phyloP scores from a whole-genome alignment of 441 rosid species.

The Omphalea diandra region DNA sequence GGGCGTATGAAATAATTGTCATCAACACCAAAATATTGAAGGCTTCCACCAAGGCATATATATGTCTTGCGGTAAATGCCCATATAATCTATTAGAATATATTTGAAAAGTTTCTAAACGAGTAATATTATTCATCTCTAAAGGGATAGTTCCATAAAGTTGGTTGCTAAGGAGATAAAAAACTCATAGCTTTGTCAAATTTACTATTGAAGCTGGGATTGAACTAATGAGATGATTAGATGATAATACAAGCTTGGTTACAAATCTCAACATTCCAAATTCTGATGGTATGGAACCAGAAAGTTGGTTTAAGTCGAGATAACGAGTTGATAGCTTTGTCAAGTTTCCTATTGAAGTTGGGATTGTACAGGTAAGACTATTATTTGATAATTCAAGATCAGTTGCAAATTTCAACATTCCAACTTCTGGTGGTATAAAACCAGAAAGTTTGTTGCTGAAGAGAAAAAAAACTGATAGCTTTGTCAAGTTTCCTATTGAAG shows the following conservation, averaged over 20 bases:
- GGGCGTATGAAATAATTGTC: background rate
- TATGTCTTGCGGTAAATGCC: background rate
- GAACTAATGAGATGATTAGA: background rate
- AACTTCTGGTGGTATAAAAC: no score
- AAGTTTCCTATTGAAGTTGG: no score
- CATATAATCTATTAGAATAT: background rate
- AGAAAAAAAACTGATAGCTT: accelerated
- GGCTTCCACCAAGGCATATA: background rate
- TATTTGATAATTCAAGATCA: no score
- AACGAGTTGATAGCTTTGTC: no score
- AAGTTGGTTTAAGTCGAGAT: no score
- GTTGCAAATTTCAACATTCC: no score
- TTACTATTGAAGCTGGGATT: no score
- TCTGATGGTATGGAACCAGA: no score
- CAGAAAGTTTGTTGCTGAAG: no score
- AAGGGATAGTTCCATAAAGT: background rate
- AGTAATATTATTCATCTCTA: background rate
- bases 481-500: slow-evolving; percentile 21
- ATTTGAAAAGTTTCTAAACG: background rate
- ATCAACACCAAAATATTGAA: background rate
- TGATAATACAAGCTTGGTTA: background rate
- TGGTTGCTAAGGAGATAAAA: background rate
- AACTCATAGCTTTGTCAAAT: background rate
- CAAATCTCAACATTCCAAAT: background rate
- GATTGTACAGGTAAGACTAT: no score